Percentiles rank a stretch among this genome's conserved stretches.
These are phyloP conservation scores for Colletotrichum nymphaeae DNA, from an alignment of 2,329 filamentous ascomycete species.

Conservation along the genomic window DNA sequence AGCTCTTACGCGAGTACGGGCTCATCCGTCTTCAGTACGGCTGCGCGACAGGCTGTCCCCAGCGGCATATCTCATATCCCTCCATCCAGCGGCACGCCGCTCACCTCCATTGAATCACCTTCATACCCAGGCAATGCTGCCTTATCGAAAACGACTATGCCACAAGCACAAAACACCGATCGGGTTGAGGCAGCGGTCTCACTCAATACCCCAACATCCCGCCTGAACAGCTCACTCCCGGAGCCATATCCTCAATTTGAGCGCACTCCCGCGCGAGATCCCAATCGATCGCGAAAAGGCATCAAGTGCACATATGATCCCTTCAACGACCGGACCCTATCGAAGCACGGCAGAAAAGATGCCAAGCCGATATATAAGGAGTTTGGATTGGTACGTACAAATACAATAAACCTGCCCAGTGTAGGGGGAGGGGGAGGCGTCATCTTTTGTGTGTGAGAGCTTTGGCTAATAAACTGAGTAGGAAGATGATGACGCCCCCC, in stretches of 20 bases:
- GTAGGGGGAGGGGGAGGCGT: slow-evolving; percentile 70
- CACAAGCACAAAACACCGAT: slow-evolving; percentile 61
- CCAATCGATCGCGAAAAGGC: slow-evolving; percentile 63
- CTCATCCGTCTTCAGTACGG: slow-evolving; percentile 76
- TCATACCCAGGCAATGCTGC: slow-evolving; percentile 59
- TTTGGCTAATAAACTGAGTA: slow-evolving; percentile 72
- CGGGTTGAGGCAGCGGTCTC: slow-evolving; percentile 42
- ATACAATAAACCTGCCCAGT: slow-evolving; percentile 49
- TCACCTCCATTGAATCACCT: slow-evolving; percentile 65
- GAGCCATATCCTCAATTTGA: slow-evolving; percentile 45
- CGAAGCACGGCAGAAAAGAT: slow-evolving; percentile 64
- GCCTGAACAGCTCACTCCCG: slow-evolving; percentile 47
- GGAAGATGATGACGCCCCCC: slow-evolving; percentile 85
- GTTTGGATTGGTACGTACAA: slow-evolving; percentile 74
- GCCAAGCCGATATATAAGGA: slow-evolving; percentile 71
- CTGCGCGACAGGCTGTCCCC: slow-evolving; percentile 54
- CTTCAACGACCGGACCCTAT: slow-evolving; percentile 61
- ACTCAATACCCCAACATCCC: slow-evolving; percentile 43
- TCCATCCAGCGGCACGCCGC: slow-evolving; percentile 61
- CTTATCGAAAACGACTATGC: slow-evolving; percentile 65
- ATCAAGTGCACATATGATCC: slow-evolving; percentile 72
- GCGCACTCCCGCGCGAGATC: slow-evolving; percentile 68
- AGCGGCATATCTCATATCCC: slow-evolving; percentile 54
- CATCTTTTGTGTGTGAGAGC: slow-evolving; percentile 65
- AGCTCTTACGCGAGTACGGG: slow-evolving; percentile 78